Evolutionary conservation across 129 eudicot genomes (phyloP).

Genomic region (Logfia minima): DNA sequence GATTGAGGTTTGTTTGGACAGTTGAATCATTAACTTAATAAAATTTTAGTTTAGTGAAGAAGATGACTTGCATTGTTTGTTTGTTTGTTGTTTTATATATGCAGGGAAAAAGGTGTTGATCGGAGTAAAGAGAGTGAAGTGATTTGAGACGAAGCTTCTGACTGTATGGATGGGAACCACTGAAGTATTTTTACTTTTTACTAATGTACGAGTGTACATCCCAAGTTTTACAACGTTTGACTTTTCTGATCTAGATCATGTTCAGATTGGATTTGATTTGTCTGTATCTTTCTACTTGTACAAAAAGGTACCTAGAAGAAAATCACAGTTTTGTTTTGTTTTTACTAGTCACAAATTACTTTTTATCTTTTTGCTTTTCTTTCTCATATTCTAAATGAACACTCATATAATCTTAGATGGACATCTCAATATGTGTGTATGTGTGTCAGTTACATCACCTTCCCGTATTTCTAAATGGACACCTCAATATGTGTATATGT

Average conservation of each 20-base stretch:
- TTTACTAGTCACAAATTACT: too few relatives aligned
- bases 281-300: background rate
- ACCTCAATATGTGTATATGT: too few relatives aligned
- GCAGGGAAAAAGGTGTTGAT: background rate
- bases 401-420: too few relatives aligned
- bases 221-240: background rate
- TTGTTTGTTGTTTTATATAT: background rate
- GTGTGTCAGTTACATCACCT: too few relatives aligned
- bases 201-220: background rate
- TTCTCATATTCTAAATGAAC: too few relatives aligned
- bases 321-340: background rate
- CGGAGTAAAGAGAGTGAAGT: background rate
- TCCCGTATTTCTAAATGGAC: too few relatives aligned
- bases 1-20: conserved; percentile 51
- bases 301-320: background rate
- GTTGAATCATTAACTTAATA: conserved; percentile 37
- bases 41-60: background rate
- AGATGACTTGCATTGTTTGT: background rate
- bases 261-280: background rate
- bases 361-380: too few relatives aligned
- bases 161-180: background rate
- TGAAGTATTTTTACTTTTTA: background rate
- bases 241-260: background rate
- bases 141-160: conserved; percentile 12
- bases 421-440: too few relatives aligned